These are phyloP conservation scores for Candida vartiovaarae DNA, from an alignment of 805 yeast species.

Conservation along the genomic window DNA sequence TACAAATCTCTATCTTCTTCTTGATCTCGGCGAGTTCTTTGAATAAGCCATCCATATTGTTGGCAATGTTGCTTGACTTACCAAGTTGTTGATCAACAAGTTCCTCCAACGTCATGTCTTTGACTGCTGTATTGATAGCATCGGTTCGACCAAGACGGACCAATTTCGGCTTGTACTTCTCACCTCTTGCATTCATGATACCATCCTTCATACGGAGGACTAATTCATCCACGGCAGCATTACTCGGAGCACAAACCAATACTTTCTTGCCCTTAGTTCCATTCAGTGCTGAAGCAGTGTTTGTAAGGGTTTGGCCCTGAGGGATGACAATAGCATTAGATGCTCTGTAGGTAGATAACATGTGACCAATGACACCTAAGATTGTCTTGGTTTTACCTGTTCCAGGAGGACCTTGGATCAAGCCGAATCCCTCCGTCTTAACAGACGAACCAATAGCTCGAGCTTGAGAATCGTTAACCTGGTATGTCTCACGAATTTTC, in stretches of 20 bases:
- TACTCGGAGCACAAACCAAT: constrained; percentile 94
- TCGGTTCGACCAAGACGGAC: constrained; percentile 90
- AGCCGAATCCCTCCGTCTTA: constrained; percentile 64
- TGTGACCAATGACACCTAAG: constrained; percentile 81
- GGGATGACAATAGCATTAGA: constrained; percentile 29
- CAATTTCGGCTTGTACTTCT: constrained; percentile 49
- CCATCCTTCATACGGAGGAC: constrained; percentile 77
- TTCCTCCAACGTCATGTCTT: constrained; percentile 80
- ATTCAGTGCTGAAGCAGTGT: neutral
- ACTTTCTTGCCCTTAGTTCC: constrained; percentile 43
- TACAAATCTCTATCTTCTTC: constrained; percentile 14
- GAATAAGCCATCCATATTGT: constrained; percentile 45
- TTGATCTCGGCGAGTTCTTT: constrained; percentile 29
- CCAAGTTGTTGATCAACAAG: constrained; percentile 50
- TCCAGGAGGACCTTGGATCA: constrained; percentile 99
- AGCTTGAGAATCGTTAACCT: constrained; percentile 86
- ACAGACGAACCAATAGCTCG: constrained; percentile 75
- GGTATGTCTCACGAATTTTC: constrained; percentile 40
- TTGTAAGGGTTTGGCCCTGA: constrained; percentile 8
- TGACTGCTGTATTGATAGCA: constrained; percentile 75
- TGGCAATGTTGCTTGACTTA: constrained; percentile 10
- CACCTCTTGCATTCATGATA: constrained; percentile 49
- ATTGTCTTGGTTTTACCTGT: constrained; percentile 98
- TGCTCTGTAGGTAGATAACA: constrained; percentile 36
- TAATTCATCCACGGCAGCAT: constrained; percentile 97